Evolutionary conservation across 768 basidiomycete genomes (phyloP), one percentile per base, ranked within the genome.

Genomic region (Phylloporus sp.): DNA sequence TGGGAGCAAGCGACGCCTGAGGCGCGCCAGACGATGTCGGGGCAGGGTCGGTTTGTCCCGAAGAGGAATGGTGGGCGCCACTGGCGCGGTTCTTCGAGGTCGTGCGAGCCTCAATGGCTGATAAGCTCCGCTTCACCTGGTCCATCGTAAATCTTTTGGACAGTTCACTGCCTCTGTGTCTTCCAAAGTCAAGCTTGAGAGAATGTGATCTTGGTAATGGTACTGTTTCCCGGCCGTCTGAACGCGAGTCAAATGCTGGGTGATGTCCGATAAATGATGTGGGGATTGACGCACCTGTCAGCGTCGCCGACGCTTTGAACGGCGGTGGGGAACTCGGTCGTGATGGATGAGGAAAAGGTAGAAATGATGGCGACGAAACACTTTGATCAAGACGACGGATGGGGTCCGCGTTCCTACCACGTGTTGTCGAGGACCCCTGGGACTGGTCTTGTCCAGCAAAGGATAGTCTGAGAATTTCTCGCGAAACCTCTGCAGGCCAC

Each of bases 401-500:
- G 54, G 62, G 57, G 57, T 66, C 55, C 55, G 40, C 15, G 6
- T 29, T 52, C 43, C 24, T 5, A n/a, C 35, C 62, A 56, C 64
- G 65, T 67, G 64, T n/a, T 45, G 27, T 52, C 16, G 55, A 50
- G 47, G 67, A 69, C 67, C 63, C 68, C 67, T 65, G 47, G 44
- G 23, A 5, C 16, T 5, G 3, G 0, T 53, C 54, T 47, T 58
- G 43, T 49, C 52, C 52, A 26, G 55, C 26, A 54, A 84, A 60
- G 28, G 81, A 76, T 24, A 83, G 63, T 32, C 73, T 69, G 34
- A 84, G 58, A 49, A 84, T 78, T 57, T 81, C 78, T 52, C 74
- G 76, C 38, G 82, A 79, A 18, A 84, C 79, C 49, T 78, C 73
- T 5, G 80, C 79, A 49, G 81, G 79, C 84, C 83, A 85, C 49